These are phyloP conservation scores for Colletotrichum brevisporum DNA, from an alignment of 2,329 filamentous ascomycete species.

Conservation along the genomic window DNA sequence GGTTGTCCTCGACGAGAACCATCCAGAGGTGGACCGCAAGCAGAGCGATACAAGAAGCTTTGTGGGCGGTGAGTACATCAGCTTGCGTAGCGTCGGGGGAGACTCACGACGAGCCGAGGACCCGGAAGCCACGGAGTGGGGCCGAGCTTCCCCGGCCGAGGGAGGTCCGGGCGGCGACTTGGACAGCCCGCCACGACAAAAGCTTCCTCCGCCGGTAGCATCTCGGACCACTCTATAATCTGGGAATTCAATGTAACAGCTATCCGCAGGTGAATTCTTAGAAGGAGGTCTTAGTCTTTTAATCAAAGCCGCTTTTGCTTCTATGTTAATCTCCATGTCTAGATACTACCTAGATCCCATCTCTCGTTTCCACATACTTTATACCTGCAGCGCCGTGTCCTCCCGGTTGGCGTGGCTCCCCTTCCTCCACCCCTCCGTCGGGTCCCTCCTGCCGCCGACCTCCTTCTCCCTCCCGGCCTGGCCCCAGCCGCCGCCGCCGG, in stretches of 20 bases:
- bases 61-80: too few relatives aligned
- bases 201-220: too few relatives aligned
- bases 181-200: too few relatives aligned
- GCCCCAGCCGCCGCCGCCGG: slow-evolving; percentile 86
- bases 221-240: too few relatives aligned
- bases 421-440: slow-evolving; percentile 65
- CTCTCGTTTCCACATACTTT: slow-evolving; percentile 13
- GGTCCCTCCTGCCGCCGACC: slow-evolving; percentile 66
- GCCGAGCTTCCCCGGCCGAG: not conserved
- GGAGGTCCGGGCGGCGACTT: not conserved
- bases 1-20: not conserved
- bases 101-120: not conserved
- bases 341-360: too few relatives aligned
- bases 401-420: slow-evolving; percentile 71
- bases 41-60: not conserved
- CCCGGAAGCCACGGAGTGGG: not conserved
- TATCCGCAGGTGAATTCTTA: too few relatives aligned
- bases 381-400: slow-evolving; percentile 71
- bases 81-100: not conserved
- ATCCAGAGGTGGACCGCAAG: accelerated
- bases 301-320: too few relatives aligned
- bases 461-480: slow-evolving; percentile 69
- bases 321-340: too few relatives aligned
- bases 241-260: too few relatives aligned
- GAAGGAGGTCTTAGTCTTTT: too few relatives aligned